Percentiles rank a stretch among this genome's conserved stretches.
Evolutionary conservation across 1,284 basidiomycete genomes (phyloP).

Genomic region (Pseudozyma pruni): DNA sequence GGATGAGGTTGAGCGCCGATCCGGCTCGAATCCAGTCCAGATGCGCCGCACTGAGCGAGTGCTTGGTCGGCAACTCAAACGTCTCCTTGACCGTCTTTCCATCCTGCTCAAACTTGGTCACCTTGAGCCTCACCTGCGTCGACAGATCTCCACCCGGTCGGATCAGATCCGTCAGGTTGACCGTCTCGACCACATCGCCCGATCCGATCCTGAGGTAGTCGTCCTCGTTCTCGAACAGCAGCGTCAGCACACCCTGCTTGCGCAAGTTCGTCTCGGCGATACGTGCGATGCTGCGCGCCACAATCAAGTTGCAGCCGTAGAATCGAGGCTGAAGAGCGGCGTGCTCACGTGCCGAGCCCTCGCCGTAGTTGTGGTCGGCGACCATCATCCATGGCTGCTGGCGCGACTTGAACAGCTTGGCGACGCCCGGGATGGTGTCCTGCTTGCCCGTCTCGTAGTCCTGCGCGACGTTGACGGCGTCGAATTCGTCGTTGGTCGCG

Average conservation of each 20-base stretch:
- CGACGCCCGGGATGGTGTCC: constrained; percentile 64
- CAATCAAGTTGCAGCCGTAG: constrained; percentile 75
- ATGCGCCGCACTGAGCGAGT: constrained; percentile 60
- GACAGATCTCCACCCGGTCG: constrained; percentile 52
- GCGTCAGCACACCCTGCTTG: constrained; percentile 67
- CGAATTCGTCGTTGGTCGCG: constrained; percentile 68
- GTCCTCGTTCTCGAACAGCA: constrained; percentile 65
- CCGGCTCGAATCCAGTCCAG: constrained; percentile 66
- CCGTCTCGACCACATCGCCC: constrained; percentile 64
- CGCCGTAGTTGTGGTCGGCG: constrained; percentile 88
- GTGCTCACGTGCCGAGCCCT: constrained; percentile 97
- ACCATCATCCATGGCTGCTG: constrained; percentile 83
- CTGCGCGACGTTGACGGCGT: constrained; percentile 69
- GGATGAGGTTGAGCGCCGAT: constrained; percentile 65
- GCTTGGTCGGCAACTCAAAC: constrained; percentile 63
- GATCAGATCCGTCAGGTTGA: constrained; percentile 61
- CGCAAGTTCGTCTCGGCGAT: constrained; percentile 74
- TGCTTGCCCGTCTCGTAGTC: constrained; percentile 54
- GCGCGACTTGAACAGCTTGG: constrained; percentile 62
- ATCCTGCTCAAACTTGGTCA: constrained; percentile 61
- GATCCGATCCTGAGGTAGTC: constrained; percentile 60
- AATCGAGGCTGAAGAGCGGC: constrained; percentile 96
- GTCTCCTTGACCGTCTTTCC: constrained; percentile 57
- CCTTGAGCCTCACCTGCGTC: constrained; percentile 60
- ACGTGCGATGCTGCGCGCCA: constrained; percentile 73